phyloP scores from a whole-genome alignment of 2,329 filamentous ascomycete genomes.

The Alternaria incomplexa region DNA sequence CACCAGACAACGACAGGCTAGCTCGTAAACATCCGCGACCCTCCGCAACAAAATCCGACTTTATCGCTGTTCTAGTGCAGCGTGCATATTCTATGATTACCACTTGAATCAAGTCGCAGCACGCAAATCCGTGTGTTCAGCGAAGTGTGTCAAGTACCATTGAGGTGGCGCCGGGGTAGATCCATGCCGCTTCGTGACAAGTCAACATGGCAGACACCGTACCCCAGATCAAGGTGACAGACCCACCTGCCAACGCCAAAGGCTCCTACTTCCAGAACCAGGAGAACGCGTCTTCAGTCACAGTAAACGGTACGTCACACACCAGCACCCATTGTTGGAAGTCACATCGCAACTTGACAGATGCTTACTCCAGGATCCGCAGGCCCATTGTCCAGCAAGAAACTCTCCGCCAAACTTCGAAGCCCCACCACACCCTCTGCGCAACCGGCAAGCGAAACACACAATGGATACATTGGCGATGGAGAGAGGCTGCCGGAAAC shows the following conservation, averaged over 20 bases:
- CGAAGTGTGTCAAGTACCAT: neutral
- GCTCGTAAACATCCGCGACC: conserved; percentile 20
- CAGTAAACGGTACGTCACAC: conserved; percentile 34
- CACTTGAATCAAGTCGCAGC: neutral
- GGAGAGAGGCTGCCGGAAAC: conserved; percentile 37
- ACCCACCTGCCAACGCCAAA: conserved; percentile 46
- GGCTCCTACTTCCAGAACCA: conserved; percentile 36
- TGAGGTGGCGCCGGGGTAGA: conserved; percentile 1
- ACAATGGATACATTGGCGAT: conserved; percentile 26
- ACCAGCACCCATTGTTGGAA: neutral
- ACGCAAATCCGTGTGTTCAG: neutral
- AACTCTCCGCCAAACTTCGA: conserved; percentile 34
- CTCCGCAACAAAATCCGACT: conserved; percentile 15
- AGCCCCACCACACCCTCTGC: conserved; percentile 29
- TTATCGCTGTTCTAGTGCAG: neutral
- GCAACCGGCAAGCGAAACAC: conserved; percentile 23
- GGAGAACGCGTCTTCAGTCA: conserved; percentile 28
- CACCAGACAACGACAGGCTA: conserved; percentile 11
- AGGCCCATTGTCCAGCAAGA: conserved; percentile 36
- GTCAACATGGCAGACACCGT: conserved; percentile 46
- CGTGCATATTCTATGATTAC: neutral
- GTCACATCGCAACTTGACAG: neutral
- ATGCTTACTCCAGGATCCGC: conserved; percentile 23
- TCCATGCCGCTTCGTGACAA: conserved; percentile 20
- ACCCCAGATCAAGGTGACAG: conserved; percentile 54